These are phyloP conservation scores for Pulicaria dysenterica DNA, from an alignment of 129 eudicot genomes.

Conservation along the genomic window DNA sequence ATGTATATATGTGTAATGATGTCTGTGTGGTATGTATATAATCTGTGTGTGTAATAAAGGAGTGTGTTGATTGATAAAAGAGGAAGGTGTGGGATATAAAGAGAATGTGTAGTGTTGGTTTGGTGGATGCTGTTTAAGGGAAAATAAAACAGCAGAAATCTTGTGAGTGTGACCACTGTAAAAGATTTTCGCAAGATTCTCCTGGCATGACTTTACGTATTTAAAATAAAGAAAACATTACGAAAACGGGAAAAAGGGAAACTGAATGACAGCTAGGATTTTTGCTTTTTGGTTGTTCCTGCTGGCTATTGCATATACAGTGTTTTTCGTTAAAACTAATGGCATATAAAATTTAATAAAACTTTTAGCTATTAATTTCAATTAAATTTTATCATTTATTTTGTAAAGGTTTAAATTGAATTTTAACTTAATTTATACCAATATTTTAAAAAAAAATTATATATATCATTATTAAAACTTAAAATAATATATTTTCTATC, in stretches of 20 bases:
- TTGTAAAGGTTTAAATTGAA: too few relatives aligned
- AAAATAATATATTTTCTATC: too few relatives aligned
- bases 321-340: too few relatives aligned
- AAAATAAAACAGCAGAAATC: conserved; percentile 8
- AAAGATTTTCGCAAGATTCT: conserved; percentile 70
- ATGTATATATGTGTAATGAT: not conserved
- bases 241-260: conserved; percentile 14
- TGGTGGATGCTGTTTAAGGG: conserved; percentile 17
- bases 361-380: too few relatives aligned
- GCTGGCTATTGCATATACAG: conserved; percentile 26
- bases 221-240: conserved; percentile 15
- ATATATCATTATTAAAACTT: too few relatives aligned
- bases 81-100: conserved; percentile 29
- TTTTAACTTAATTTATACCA: too few relatives aligned
- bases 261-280: conserved; percentile 42
- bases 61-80: conserved; percentile 3
- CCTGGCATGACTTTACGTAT: conserved; percentile 49
- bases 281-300: conserved; percentile 48
- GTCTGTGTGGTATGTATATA: not conserved
- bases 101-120: conserved; percentile 19
- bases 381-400: too few relatives aligned
- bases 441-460: too few relatives aligned
- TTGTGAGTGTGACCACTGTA: conserved; percentile 37
- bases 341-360: too few relatives aligned
- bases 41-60: conserved; percentile 5